A percentile compares a stretch with the other conserved stretches of the same genome.
phyloP scores from a whole-genome alignment of 495 filamentous ascomycete species.

The Durotheca rogersii region DNA sequence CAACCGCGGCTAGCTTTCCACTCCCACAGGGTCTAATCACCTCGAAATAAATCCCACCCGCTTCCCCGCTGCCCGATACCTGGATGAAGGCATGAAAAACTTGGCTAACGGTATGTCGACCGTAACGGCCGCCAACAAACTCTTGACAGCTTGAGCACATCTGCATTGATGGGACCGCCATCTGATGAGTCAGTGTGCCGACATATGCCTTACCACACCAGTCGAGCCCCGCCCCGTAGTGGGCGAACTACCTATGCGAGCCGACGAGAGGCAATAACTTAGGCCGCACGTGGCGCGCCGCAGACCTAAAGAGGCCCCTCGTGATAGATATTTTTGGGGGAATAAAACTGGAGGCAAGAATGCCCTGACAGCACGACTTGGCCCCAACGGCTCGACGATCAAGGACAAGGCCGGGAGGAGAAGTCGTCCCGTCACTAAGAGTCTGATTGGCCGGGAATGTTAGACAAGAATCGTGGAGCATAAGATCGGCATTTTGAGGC shows the following conservation, averaged over 20 bases:
- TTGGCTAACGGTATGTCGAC: conserved; percentile 5
- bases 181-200: conserved; percentile 25
- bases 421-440: conserved; percentile 5
- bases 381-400: conserved; percentile 29
- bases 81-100: conserved; percentile 2
- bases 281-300: conserved; percentile 28
- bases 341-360: conserved; percentile 27
- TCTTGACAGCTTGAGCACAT: conserved; percentile 9
- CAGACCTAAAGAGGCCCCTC: conserved; percentile 21
- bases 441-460: conserved; percentile 22
- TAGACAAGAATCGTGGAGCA: conserved; percentile 21
- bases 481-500: conserved; percentile 25
- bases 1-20: not conserved
- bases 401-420: conserved; percentile 24
- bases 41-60: conserved; percentile 8
- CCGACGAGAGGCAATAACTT: conserved; percentile 18
- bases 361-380: conserved; percentile 26
- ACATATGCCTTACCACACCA: conserved; percentile 25
- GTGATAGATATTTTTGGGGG: conserved; percentile 28
- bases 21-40: conserved; percentile 7
- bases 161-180: conserved; percentile 14
- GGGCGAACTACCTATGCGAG: conserved; percentile 11
- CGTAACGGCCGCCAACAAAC: conserved; percentile 10
- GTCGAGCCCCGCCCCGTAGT: conserved; percentile 23
- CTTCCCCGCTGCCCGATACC: conserved; percentile 4